Percentiles rank a stretch among this genome's conserved stretches.
phyloP scores from a whole-genome alignment of 108 stramenopile genomes.

The Fragilaria crotonensis region DNA sequence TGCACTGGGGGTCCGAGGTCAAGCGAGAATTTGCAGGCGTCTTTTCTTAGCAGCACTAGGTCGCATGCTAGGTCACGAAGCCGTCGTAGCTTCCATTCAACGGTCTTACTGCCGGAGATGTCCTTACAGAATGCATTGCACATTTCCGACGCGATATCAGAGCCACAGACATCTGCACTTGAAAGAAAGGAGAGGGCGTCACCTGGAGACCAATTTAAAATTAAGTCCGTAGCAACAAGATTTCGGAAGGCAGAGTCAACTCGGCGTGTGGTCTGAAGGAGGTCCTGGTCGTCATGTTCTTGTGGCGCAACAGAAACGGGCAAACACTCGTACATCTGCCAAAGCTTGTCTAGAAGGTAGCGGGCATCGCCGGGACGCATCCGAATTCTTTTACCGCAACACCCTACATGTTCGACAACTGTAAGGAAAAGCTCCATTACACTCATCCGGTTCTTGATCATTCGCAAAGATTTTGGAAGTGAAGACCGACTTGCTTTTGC shows the following conservation, averaged over 20 bases:
- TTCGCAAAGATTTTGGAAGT: slow-evolving; percentile 12
- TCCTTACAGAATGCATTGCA: slow-evolving; percentile 34
- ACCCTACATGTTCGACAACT: slow-evolving; percentile 4
- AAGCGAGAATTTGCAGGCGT: neutral
- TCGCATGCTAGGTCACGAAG: neutral
- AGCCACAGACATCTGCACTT: neutral
- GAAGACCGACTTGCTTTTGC: slow-evolving; percentile 25
- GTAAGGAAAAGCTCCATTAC: slow-evolving; percentile 18
- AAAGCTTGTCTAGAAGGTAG: slow-evolving; percentile 20
- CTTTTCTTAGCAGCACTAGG: neutral
- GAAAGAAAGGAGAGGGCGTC: slow-evolving; percentile 13
- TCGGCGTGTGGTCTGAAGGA: neutral
- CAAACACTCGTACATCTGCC: slow-evolving; percentile 35
- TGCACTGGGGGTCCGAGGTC: neutral
- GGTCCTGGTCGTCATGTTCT: slow-evolving; percentile 2
- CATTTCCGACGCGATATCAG: slow-evolving; percentile 22
- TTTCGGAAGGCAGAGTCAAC: slow-evolving; percentile 5
- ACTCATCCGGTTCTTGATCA: slow-evolving; percentile 20
- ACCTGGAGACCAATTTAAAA: slow-evolving; percentile 25
- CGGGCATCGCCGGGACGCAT: neutral
- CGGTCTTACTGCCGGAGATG: neutral
- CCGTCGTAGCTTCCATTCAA: neutral
- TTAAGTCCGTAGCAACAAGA: slow-evolving; percentile 24
- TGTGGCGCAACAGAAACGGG: slow-evolving; percentile 11
- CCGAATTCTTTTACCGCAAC: neutral